These are phyloP conservation scores for Lotus japonicus DNA, from an alignment of 306 rosid species.

Conservation along the genomic window DNA sequence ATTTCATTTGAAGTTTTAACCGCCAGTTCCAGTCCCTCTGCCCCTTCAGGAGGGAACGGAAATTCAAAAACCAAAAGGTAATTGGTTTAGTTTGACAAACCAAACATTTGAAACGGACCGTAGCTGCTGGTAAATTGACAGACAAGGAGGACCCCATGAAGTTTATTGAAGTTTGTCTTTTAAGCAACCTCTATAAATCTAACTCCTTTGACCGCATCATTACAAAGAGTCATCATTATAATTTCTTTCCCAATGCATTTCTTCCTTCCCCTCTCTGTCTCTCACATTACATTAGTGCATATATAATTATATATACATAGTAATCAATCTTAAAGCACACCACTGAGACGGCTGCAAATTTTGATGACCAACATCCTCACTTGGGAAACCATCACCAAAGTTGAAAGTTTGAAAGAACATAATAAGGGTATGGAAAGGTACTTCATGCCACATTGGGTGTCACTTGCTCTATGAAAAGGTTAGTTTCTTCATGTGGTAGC, in stretches of 20 bases:
- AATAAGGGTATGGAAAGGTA: too few species aligned
- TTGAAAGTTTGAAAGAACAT: conserved; percentile 6
- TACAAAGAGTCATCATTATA: conserved; percentile 7
- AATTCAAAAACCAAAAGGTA: conserved; percentile 1
- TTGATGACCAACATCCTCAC: conserved; percentile 14
- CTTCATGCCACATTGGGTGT: conserved; percentile 4
- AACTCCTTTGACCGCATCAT: conserved; percentile 26
- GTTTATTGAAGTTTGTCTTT: conserved; percentile 26
- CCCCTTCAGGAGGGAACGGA: conserved; percentile 16
- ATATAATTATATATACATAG: too few species aligned
- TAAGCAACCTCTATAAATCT: conserved; percentile 24
- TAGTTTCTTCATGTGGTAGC: too few species aligned
- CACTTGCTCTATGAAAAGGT: conserved; percentile 22
- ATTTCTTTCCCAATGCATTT: conserved; percentile 23
- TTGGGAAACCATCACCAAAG: conserved; percentile 9
- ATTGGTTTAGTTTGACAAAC: conserved; percentile 14
- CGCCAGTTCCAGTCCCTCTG: too few species aligned
- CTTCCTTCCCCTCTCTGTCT: too few species aligned
- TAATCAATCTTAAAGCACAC: too few species aligned
- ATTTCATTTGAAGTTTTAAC: not conserved
- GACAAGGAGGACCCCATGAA: conserved; percentile 33
- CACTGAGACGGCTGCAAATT: too few species aligned
- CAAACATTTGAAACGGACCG: conserved; percentile 19
- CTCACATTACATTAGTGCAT: too few species aligned
- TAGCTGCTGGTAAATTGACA: conserved; percentile 4